phyloP scores from a whole-genome alignment of 2,329 filamentous ascomycete species.

The Gliomastix tumulicola region DNA sequence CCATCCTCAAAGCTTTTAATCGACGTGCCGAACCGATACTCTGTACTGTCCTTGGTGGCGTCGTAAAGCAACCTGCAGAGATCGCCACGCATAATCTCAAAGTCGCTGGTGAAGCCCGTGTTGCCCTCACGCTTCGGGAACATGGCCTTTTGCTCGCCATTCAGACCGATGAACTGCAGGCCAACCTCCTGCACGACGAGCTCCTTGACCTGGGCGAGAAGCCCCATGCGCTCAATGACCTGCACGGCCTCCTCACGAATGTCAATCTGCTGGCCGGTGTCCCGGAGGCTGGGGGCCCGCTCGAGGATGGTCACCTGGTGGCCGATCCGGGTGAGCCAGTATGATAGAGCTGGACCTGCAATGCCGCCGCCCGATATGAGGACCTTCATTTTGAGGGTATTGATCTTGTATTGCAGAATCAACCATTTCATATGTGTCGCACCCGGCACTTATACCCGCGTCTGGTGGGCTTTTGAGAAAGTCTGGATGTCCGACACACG shows the following conservation, averaged over 20 bases:
- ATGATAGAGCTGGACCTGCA: constrained; percentile 33
- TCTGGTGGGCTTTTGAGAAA: too few species aligned
- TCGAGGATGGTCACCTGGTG: constrained; percentile 36
- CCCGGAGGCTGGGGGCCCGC: constrained; percentile 24
- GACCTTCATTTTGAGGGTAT: too few species aligned
- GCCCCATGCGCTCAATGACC: constrained; percentile 28
- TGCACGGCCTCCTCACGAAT: constrained; percentile 32
- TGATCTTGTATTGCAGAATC: too few species aligned
- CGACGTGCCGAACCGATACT: constrained; percentile 19
- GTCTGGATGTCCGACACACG: too few species aligned
- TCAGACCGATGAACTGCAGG: constrained; percentile 32
- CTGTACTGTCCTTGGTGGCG: constrained; percentile 16
- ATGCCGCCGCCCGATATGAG: constrained; percentile 41
- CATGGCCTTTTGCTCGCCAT: constrained; percentile 27
- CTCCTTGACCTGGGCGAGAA: constrained; percentile 23
- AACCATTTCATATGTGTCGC: too few species aligned
- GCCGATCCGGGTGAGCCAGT: constrained; percentile 27
- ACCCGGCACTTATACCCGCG: too few species aligned
- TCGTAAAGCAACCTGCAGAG: constrained; percentile 42
- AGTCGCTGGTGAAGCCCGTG: constrained; percentile 49
- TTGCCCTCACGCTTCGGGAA: constrained; percentile 25
- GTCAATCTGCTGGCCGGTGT: constrained; percentile 37
- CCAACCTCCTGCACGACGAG: constrained; percentile 40
- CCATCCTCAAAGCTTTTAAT: constrained; percentile 20
- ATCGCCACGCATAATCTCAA: constrained; percentile 51